Evolutionary conservation across 208 protist species (phyloP), one percentile per base, ranked within the genome.

Genomic region (Blastocrithidia nonstop): DNA sequence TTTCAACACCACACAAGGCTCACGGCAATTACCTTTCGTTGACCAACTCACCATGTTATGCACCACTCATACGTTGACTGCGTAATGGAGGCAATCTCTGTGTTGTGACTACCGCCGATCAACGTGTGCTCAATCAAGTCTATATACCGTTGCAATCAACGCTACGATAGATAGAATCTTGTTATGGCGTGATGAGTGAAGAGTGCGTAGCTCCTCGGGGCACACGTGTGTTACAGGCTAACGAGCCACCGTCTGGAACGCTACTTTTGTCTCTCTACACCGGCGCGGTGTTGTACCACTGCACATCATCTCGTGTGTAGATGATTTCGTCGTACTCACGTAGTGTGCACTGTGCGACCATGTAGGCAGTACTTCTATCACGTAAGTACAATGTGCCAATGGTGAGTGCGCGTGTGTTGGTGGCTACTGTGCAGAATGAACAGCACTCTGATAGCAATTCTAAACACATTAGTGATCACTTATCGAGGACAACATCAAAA

Each of bases 1-100:
- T 88, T 27, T 66, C 71, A 11, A 91, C 82, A 1, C 82, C 82
- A 6, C 77, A 88, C 61, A 91, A 88, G 45, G 82, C 82, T 1
- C 38, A 75, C n/a, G 82, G 82, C 13, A 49, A 53, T 21, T 91
- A 88, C 48, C 48, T 78, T 1, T 54, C 74, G 26, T 57, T 91
- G 36, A 61, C 57, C 4, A 35, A 55, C 19, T 84, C 75, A 47
- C 71, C 73, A 0, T 91, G 77, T 50, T 71, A 62, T 29, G 29
- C 52, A 25, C 61, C 57, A 1, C 17, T 91, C 7, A 48, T 51
- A 22, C 64, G 67, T 4, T 91, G 82, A 78, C 55, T 91, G 6
- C 19, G 53, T 8, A 67, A 70, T 11, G 77, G 71, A 32, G 82
- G 82, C 50, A 88, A 72, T 48, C 39, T 91, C 4, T 88, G 77